Evolutionary conservation across 2,329 filamentous ascomycete species (phyloP).

Genomic region (Exophiala sp.): DNA sequence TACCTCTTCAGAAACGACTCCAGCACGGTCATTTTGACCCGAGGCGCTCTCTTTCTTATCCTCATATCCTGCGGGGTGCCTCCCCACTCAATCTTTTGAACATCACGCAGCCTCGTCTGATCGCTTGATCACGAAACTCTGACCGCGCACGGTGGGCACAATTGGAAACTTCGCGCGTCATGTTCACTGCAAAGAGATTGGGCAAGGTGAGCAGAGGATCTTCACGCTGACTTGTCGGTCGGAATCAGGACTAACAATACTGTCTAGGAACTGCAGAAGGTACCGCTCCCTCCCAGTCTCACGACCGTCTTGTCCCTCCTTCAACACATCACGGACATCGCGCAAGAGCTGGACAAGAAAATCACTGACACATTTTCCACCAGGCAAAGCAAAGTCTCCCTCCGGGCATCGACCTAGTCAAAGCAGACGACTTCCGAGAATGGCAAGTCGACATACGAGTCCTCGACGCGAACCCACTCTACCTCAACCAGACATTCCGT

Average conservation of each 20-base stretch:
- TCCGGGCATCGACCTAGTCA: constrained; percentile 72
- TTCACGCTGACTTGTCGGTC: constrained; percentile 1
- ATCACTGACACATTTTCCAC: background rate
- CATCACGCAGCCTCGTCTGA: too few species aligned
- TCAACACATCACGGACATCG: too few species aligned
- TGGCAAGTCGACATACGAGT: constrained; percentile 93
- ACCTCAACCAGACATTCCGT: constrained; percentile 73
- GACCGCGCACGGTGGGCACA: background rate
- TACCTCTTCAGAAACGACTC: too few species aligned
- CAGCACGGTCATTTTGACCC: too few species aligned
- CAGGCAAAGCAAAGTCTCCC: constrained; percentile 58
- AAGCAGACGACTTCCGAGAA: constrained; percentile 77
- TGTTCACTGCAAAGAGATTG: constrained; percentile 51
- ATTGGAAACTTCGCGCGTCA: constrained; percentile 26
- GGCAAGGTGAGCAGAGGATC: constrained; percentile 39
- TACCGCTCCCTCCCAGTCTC: constrained; percentile 30
- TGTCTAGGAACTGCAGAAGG: constrained; percentile 54
- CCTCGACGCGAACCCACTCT: constrained; percentile 85
- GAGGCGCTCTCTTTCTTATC: too few species aligned
- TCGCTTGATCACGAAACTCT: background rate
- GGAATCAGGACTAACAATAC: constrained; percentile 27
- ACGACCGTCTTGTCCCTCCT: background rate
- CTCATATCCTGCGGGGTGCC: too few species aligned
- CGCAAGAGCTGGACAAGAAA: background rate
- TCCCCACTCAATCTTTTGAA: too few species aligned